Evolutionary conservation across 305 asterid species (phyloP), one percentile per base, ranked within the genome.

Genomic region (Stenogyne calaminthoides): DNA sequence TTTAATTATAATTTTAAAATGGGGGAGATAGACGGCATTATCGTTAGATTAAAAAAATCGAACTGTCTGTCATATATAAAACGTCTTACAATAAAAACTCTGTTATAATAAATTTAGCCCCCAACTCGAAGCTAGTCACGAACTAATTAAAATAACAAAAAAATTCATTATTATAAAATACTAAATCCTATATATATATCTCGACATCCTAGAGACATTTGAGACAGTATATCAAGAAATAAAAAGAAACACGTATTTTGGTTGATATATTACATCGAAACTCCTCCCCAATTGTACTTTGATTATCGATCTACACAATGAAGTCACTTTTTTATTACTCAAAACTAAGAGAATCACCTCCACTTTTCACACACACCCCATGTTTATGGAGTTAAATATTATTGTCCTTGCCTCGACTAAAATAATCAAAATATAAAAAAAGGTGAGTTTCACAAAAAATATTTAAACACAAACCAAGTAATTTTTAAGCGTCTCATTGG

Each of bases 241-340:
- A 58, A 67, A 44, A 8, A 39, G 25, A 14, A 42, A 64, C 16
- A 44, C 0, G 20, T 49, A 40, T 40, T 22, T 0, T 44, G 36
- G 36, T 8, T 9, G 44, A 64, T 32, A 15, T 49, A 65, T 29
- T 58, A 59, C 78, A 72, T 72, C 56, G 56, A 60, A 72, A 72
- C 46, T 55, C 5, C 14, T 22, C 37, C 27, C 49, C 49, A 39
- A n/a, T 39, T 68, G 82, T 78, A 78, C 82, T 78, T 78, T 42
- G 76, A 78, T 68, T 73, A 75, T 78, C 54, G 78, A 73, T 73
- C 49, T 65, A 78, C 78, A 73, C 82, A 78, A 52, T 11, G 52
- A 78, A 69, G 63, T 55, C 64, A 39, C 63, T 69, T 68, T 44
- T 78, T 67, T 72, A 72, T 72, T 67, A 67, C 71, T 58, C 75